Evolutionary conservation across 2,329 filamentous ascomycete species (phyloP), one percentile per base, ranked within the genome.

Genomic region (Huntiella bhutanensis): DNA sequence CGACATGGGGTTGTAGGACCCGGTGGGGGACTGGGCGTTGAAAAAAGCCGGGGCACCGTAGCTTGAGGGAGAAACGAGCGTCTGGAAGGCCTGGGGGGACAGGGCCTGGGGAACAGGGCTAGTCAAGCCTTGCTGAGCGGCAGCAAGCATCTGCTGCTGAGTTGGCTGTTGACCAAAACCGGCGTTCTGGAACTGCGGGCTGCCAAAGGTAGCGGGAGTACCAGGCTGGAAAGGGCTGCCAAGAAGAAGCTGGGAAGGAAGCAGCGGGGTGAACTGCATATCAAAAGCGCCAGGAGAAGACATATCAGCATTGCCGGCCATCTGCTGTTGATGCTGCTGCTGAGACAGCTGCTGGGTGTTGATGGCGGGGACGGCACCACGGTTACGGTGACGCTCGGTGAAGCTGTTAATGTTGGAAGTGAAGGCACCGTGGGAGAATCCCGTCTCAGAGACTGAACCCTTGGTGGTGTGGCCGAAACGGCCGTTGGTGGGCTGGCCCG

Each of bases 141-240:
- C 22, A 28, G 22, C 22, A 28, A 28, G 22, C 22, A 28, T 28
- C 22, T 28, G 22, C 52, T 71, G 69, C 43, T 60, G 58, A 51
- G 65, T 62, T 13, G 58, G 60, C 57, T 74, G 70, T 55, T 86
- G 74, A 64, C 91, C 93, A 52, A 70, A 75, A 50, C 78, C 74
- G 60, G 91, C 79, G 59, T 73, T 86, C 61, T 91, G 80, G 63
- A 95, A 98, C 60, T 95, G 87, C 35, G 87, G 82, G 53, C 82
- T 94, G 51, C 80, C 77, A 63, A 95, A 96, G 34, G 83, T 80
- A 33, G 81, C 83, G 3, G 88, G 88, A 4, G 84, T 94, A 37
- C 87, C 91, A 11, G 91, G 86, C 64, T 96, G 91, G 65, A 96
- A 96, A 13, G 91, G 91, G 62, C 86, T 95, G 41, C 91, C 91